Conservation (phyloP, 306 rosid species). For the Prunus dulcis region DNA sequence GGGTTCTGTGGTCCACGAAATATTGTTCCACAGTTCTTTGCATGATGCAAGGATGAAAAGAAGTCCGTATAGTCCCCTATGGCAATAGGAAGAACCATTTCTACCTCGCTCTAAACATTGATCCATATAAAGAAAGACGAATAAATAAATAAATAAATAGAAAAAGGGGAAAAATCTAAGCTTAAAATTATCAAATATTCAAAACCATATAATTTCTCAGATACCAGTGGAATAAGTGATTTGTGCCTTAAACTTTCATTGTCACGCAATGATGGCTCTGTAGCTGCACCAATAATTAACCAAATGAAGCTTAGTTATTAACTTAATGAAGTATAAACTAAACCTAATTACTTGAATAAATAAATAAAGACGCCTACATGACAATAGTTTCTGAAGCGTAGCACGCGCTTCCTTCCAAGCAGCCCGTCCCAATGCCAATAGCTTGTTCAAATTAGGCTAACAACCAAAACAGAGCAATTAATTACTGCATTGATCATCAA, state of each 20-base stretch:
- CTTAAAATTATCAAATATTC: background rate
- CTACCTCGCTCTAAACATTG: conserved; percentile 53
- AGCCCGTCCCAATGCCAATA: conserved; percentile 81
- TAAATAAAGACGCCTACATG: conserved; percentile 37
- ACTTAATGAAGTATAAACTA: background rate
- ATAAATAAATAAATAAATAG: background rate
- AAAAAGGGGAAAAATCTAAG: background rate
- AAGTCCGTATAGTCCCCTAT: conserved; percentile 91
- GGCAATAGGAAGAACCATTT: conserved; percentile 78
- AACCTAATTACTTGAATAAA: background rate
- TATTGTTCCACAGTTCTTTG: conserved; percentile 81
- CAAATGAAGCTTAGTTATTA: conserved; percentile 1
- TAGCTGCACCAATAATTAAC: conserved; percentile 46
- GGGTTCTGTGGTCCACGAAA: conserved; percentile 76
- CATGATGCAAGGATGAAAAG: conserved; percentile 74
- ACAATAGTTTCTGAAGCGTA: conserved; percentile 80
- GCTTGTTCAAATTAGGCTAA: conserved; percentile 83
- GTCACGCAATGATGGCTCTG: conserved; percentile 77
- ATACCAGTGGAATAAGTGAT: conserved; percentile 72
- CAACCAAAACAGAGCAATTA: conserved; percentile 12
- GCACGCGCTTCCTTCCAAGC: conserved; percentile 98
- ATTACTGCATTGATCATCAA: background rate
- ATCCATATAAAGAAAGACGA: background rate
- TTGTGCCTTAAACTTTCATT: conserved; percentile 61
- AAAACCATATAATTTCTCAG: conserved; percentile 5